Conservation (phyloP, 176 grass and related monocot species). For the Zoysia pacifica region DNA sequence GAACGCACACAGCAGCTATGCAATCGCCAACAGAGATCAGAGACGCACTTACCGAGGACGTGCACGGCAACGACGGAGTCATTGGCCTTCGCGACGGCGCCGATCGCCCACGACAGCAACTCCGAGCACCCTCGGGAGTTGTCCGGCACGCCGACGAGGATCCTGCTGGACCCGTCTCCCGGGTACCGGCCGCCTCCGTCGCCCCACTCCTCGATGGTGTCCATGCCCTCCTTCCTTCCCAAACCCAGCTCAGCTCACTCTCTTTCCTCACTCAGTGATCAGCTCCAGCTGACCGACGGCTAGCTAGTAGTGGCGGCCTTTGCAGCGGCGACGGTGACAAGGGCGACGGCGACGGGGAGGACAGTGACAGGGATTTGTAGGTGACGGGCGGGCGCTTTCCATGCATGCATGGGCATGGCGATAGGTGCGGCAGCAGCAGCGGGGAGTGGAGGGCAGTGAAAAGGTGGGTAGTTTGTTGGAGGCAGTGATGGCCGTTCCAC, state of each 20-base stretch:
- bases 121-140: conserved; percentile 58
- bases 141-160: conserved; percentile 74
- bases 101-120: conserved; percentile 87
- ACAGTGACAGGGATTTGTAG: conserved; percentile 62
- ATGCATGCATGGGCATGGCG: conserved; percentile 32
- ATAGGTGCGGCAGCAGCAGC: conserved; percentile 28
- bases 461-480: conserved; percentile 49
- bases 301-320: conserved; percentile 8
- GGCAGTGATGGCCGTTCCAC: conserved; percentile 62
- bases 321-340: conserved; percentile 13
- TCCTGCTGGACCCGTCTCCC: conserved; percentile 51
- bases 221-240: conserved; percentile 43
- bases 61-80: conserved; percentile 84
- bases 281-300: conserved; percentile 22
- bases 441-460: conserved; percentile 37
- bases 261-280: background rate
- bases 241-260: background rate
- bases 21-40: background rate
- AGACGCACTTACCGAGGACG: conserved; percentile 54
- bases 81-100: conserved; percentile 57
- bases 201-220: conserved; percentile 67
- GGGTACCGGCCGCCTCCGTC: background rate
- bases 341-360: conserved; percentile 35
- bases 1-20: background rate
- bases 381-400: conserved; percentile 10